phyloP scores from a whole-genome alignment of 164 flowering plant genomes.

The Sedum album region DNA sequence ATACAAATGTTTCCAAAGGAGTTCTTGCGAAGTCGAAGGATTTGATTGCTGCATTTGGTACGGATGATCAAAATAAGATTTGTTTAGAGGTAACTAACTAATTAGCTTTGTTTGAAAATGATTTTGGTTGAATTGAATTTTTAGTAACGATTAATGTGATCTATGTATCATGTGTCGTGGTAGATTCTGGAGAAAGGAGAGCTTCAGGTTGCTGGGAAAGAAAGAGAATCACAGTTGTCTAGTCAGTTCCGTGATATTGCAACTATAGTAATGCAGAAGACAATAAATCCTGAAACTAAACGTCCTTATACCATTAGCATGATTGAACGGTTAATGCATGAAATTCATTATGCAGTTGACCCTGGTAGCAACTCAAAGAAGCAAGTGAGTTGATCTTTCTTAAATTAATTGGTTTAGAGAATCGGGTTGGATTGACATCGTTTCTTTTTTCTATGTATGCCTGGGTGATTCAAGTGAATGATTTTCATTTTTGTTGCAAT shows the following conservation, averaged over 20 bases:
- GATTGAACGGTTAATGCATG: constrained; percentile 98
- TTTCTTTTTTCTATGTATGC: neutral
- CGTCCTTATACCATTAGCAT: constrained; percentile 91
- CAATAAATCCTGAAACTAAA: constrained; percentile 80
- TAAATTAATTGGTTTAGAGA: neutral
- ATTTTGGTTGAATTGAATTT: neutral
- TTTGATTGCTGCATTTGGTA: constrained; percentile 57
- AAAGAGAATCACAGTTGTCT: constrained; percentile 75
- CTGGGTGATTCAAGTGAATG: neutral
- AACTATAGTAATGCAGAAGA: constrained; percentile 95
- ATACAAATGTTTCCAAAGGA: constrained; percentile 95
- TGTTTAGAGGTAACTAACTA: constrained; percentile 65
- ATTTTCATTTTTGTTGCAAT: neutral
- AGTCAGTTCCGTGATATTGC: constrained; percentile 96
- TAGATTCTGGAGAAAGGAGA: constrained; percentile 95
- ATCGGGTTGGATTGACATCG: neutral
- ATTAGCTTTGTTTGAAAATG: no score
- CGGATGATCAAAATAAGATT: constrained; percentile 67
- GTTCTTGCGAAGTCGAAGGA: constrained; percentile 82
- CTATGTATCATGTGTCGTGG: neutral
- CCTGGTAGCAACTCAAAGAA: constrained; percentile 85
- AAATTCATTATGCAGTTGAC: constrained; percentile 93
- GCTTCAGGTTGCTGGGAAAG: constrained; percentile 97
- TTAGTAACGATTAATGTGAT: neutral
- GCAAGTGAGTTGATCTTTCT: constrained; percentile 42